Evolutionary conservation across 257 asterid species (phyloP), one percentile per base, ranked within the genome.

Genomic region (Solanum habrochaites): DNA sequence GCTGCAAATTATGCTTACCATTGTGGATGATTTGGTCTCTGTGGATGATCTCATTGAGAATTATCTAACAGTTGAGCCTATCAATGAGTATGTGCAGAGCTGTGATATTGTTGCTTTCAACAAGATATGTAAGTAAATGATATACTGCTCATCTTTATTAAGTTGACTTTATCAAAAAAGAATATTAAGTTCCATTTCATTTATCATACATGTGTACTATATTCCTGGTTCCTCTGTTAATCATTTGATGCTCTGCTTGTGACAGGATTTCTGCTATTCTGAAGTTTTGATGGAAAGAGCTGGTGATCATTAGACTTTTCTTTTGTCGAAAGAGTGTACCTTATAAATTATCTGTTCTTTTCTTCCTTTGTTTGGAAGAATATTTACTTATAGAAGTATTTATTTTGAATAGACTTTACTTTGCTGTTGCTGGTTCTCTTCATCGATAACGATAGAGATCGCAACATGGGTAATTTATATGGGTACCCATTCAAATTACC

Each of bases 101-200:
- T 94, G 94, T 21, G 98, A 94, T 75, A 94, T 94, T 62, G 95
- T 91, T 32, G 96, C 96, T 71, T 94, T 94, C 93, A 93, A 94
- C 98, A 94, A 94, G 82, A 94, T 94, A 83, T 94, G 88, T 78
- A 91, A 90, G 87, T 39, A 21, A 20, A n/a, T 75, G 31, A 49
- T 87, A 52, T 87, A 88, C 92, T 40, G 82, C 87, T 43, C 86
- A 90, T 89, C 88, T 90, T 42, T 45, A 16, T 27, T 47, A 80
- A 80, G 37, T 45, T 27, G 35, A 32, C 35, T 32, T 32, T 32
- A 32, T 32, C 5, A 32, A 32, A 32, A 32, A 32, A 32, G 35
- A 32, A 32, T 32, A 32, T 32, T 47, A 80, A 80, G 37, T 45
- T 27, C 25, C 27, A 27, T 10, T 49, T 29, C 60, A 40, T 13